Base-by-base conservation (phyloP, 2,329 filamentous ascomycete species). In the Cytospora paraplurivora region DNA sequence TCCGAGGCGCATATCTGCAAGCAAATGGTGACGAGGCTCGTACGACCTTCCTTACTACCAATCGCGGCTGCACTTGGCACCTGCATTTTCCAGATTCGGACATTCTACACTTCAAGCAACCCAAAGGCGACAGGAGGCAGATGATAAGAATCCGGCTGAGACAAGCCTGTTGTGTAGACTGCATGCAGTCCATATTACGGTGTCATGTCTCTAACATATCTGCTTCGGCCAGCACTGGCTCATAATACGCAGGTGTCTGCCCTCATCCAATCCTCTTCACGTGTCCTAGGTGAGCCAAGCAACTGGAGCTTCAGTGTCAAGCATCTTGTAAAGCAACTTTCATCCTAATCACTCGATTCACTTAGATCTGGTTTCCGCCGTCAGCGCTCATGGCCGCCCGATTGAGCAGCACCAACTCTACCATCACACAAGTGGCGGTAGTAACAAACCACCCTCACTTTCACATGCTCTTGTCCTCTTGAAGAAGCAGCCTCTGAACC, bases 341-440 rank as follows among this genome's bases (percentile, higher is more conserved):
- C 21, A 34, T 50, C 19, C 59, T 64, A 56, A 57, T 58, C 34
- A 1, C 49, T 15, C 54, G 47, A 33, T 15, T 51, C 41, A 33
- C 44, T 34, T n/a, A 67, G 65, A 35, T 51, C 32, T 55, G 34
- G 51, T 51, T 56, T 56, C 60, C 33, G 59, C 51, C 34, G 33
- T 59, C 27, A 44, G 15, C 53, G 32, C 54, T 50, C 51, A 41
- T 38, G 35, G 38, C 41, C 59, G 38, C 59, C 38, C 50, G 19
- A 66, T 59, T n/a, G 62, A 65, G 35, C 58, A 62, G 62, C 34
- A 61, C 38, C 72, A 72, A 49, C 74, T 74, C 59, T 73, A 77
- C 67, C 80, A 78, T 77, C 75, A 79, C 66, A 75, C 72, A 67
- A 76, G 76, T 21, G 66, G 69, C 33, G 67, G 71, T 37, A 65